Evolutionary conservation across 352 stramenopile species (phyloP).

Genomic region (Phytophthora pini): DNA sequence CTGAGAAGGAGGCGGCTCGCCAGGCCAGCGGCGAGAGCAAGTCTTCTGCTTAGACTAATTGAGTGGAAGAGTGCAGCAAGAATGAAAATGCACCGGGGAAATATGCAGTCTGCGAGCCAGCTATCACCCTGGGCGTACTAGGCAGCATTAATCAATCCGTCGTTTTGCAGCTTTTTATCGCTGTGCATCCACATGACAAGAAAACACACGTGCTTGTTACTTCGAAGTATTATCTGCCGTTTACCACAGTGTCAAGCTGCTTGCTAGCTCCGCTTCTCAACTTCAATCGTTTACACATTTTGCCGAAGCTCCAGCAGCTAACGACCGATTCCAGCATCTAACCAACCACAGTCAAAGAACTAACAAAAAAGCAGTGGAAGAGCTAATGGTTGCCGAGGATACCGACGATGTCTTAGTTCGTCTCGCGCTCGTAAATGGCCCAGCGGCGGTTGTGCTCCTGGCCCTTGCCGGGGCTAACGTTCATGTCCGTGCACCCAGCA

Average conservation of each 20-base stretch:
- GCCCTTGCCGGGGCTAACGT: constrained; percentile 66
- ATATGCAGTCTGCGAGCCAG: constrained; percentile 2
- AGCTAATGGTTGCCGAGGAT: constrained; percentile 5
- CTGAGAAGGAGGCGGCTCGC: constrained; percentile 84
- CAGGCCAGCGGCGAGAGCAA: constrained; percentile 78
- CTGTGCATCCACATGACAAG: constrained; percentile 1
- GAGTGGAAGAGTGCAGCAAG: constrained; percentile 16
- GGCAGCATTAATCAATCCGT: constrained; percentile 31
- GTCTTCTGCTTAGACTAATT: constrained; percentile 57
- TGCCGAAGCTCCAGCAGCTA: constrained; percentile 19
- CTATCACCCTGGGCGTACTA: constrained; percentile 1
- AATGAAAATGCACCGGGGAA: constrained; percentile 2
- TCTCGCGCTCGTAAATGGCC: constrained; percentile 85
- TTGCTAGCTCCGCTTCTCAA: constrained; percentile 22
- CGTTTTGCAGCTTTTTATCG: constrained; percentile 10
- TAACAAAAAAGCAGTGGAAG: constrained; percentile 29
- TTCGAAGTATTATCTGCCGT: constrained; percentile 20
- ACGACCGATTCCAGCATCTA: constrained; percentile 29
- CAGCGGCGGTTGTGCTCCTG: constrained; percentile 92
- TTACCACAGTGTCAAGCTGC: constrained; percentile 15
- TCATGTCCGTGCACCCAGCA: constrained; percentile 74
- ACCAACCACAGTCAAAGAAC: constrained; percentile 31
- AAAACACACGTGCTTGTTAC: constrained; percentile 21
- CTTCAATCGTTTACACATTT: constrained; percentile 33
- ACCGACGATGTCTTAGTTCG: constrained; percentile 26